Evolutionary conservation across 1,284 basidiomycete genomes (phyloP).

Genomic region (Austroboletus niveus): DNA sequence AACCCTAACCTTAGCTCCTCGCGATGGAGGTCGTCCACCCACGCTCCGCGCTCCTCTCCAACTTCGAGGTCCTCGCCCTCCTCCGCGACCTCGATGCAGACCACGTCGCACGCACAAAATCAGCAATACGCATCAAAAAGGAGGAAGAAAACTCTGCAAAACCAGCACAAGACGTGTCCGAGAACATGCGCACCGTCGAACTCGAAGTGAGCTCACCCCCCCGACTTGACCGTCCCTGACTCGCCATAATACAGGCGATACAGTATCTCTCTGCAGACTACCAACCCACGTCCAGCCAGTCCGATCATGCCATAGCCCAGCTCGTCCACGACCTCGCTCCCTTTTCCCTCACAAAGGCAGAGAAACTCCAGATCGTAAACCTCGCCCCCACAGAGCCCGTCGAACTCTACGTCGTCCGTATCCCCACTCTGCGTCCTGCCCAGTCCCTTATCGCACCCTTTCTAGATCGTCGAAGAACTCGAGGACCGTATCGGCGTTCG

Average conservation of each 20-base stretch:
- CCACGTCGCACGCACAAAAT: slow-evolving; percentile 62
- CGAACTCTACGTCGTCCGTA: slow-evolving; percentile 83
- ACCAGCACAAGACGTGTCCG: slow-evolving; percentile 51
- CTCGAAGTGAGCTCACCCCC: slow-evolving; percentile 66
- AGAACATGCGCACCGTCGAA: slow-evolving; percentile 86
- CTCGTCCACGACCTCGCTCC: slow-evolving; percentile 68
- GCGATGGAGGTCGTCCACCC: slow-evolving; percentile 58
- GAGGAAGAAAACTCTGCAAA: slow-evolving; percentile 55
- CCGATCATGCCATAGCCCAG: slow-evolving; percentile 57
- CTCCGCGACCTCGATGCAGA: slow-evolving; percentile 77
- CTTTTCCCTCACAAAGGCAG: slow-evolving; percentile 82
- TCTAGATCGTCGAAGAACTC: slow-evolving; percentile 86
- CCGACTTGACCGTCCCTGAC: neutral
- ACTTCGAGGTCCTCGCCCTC: slow-evolving; percentile 82
- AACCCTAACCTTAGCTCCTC: slow-evolving; percentile 26
- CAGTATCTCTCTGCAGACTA: slow-evolving; percentile 76
- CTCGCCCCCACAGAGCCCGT: slow-evolving; percentile 80
- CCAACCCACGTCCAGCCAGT: slow-evolving; percentile 70
- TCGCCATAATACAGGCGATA: slow-evolving; percentile 56
- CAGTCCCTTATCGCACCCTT: neutral
- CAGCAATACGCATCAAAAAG: slow-evolving; percentile 66
- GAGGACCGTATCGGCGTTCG: slow-evolving; percentile 75
- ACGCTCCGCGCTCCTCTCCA: slow-evolving; percentile 78
- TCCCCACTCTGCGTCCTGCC: slow-evolving; percentile 14
- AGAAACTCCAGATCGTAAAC: slow-evolving; percentile 90